A percentile compares a stretch with the other conserved stretches of the same genome.
These are phyloP conservation scores for Nephelium lappaceum DNA, from an alignment of 345 rosid species.

Conservation along the genomic window DNA sequence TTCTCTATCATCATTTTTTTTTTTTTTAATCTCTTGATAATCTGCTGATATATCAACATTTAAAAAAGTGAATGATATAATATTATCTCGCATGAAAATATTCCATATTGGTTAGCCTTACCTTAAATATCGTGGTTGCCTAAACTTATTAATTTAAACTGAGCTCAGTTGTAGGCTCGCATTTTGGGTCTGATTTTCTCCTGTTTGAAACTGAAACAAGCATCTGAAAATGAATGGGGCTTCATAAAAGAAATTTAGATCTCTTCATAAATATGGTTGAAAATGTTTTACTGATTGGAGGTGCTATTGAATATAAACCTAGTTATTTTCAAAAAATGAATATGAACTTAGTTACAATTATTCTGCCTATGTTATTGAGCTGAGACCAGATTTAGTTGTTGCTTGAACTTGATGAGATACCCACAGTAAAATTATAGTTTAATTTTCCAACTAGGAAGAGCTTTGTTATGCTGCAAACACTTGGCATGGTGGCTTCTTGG, in stretches of 20 bases:
- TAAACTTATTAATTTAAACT: slow-evolving; percentile 2
- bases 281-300: neutral
- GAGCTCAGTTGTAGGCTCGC: neutral
- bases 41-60: no score
- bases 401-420: neutral
- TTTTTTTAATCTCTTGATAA: no score
- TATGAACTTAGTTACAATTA: neutral
- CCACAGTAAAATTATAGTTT: neutral
- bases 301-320: neutral
- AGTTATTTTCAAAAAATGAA: no score
- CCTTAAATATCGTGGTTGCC: neutral
- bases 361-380: neutral
- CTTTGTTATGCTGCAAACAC: slow-evolving; percentile 97
- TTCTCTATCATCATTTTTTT: no score
- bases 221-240: neutral
- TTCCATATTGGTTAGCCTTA: neutral
- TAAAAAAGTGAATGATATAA: no score
- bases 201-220: neutral
- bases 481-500: slow-evolving; percentile 94
- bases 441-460: slow-evolving; percentile 39
- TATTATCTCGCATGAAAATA: neutral
- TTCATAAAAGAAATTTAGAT: neutral
- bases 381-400: neutral
- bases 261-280: neutral
- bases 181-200: neutral